phyloP scores from a whole-genome alignment of 352 stramenopile species.

The Achlya hypogyna region DNA sequence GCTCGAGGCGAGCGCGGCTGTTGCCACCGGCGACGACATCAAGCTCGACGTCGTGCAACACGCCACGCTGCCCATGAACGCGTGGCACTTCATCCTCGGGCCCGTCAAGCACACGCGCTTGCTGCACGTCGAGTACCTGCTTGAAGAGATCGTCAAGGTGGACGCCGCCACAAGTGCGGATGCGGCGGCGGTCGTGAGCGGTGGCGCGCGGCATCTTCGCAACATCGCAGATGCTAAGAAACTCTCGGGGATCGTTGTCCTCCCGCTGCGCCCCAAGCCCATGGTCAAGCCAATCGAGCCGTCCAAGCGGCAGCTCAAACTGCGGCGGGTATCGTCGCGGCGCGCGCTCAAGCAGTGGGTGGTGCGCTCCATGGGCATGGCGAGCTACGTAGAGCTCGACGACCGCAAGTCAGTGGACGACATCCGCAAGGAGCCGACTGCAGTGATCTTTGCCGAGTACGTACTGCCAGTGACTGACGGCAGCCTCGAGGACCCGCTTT shows the following conservation, averaged over 20 bases:
- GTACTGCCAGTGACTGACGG: conserved; percentile 6
- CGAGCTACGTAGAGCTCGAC: not conserved
- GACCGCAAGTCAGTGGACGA: not conserved
- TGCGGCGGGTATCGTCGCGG: not conserved
- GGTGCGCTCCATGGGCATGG: not conserved
- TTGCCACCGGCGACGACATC: not conserved
- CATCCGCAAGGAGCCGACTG: conserved; percentile 1
- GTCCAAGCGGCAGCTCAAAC: not conserved
- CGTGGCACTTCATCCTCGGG: conserved; percentile 13
- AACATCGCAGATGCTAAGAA: not conserved
- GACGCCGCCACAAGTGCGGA: not conserved
- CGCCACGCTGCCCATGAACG: conserved; percentile 4
- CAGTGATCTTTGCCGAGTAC: not conserved
- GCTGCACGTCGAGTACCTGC: conserved; percentile 2
- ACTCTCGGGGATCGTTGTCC: not conserved
- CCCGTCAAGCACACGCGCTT: conserved; percentile 11
- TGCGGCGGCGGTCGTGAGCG: not conserved
- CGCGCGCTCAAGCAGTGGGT: not conserved
- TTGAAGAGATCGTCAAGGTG: not conserved
- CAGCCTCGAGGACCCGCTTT: conserved; percentile 8
- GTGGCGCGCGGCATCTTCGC: not conserved
- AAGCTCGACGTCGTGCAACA: conserved; percentile 1
- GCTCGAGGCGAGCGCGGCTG: not conserved
- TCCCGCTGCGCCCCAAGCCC: not conserved
- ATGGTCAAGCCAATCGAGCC: not conserved